These are phyloP conservation scores for Achaetomiella virescens DNA, from an alignment of 495 filamentous ascomycete species.

Conservation along the genomic window DNA sequence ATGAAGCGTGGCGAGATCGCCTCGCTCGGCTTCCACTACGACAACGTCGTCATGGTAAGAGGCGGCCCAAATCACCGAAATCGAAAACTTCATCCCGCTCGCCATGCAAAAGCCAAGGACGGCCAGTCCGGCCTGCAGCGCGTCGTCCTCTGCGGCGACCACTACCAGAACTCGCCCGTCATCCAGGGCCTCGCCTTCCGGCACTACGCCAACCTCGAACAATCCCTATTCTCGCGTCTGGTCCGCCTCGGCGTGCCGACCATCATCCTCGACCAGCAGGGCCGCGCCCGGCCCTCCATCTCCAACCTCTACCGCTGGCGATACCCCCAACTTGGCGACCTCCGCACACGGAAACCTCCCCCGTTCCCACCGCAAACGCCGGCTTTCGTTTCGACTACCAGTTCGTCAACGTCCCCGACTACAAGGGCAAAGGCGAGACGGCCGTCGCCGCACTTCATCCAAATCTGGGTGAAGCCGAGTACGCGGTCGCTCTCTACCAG, in stretches of 20 bases:
- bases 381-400: slow-evolving; percentile 93
- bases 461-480: slow-evolving; percentile 98
- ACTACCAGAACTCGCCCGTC: slow-evolving; percentile 93
- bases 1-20: slow-evolving; percentile 93
- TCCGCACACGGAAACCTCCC: slow-evolving; percentile 63
- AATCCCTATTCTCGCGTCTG: slow-evolving; percentile 87
- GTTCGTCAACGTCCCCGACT: slow-evolving; percentile 93
- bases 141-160: slow-evolving; percentile 89
- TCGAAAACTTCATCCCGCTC: slow-evolving; percentile 92
- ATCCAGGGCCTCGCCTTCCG: slow-evolving; percentile 95
- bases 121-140: slow-evolving; percentile 73
- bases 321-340: slow-evolving; percentile 72
- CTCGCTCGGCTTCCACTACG: slow-evolving; percentile 87
- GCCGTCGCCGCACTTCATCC: slow-evolving; percentile 92
- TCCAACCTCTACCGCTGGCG: slow-evolving; percentile 91
- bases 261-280: slow-evolving; percentile 87
- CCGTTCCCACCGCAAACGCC: slow-evolving; percentile 73
- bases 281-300: slow-evolving; percentile 78
- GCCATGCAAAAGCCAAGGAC: slow-evolving; percentile 75
- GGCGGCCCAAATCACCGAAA: slow-evolving; percentile 94
- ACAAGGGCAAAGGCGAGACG: slow-evolving; percentile 81
- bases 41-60: slow-evolving; percentile 99
- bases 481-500: slow-evolving; percentile 89
- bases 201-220: slow-evolving; percentile 91
- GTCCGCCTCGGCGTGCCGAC: slow-evolving; percentile 85